These are phyloP conservation scores for Arachnomyces sp. DNA, from an alignment of 2,329 filamentous ascomycete genomes.

Conservation along the genomic window DNA sequence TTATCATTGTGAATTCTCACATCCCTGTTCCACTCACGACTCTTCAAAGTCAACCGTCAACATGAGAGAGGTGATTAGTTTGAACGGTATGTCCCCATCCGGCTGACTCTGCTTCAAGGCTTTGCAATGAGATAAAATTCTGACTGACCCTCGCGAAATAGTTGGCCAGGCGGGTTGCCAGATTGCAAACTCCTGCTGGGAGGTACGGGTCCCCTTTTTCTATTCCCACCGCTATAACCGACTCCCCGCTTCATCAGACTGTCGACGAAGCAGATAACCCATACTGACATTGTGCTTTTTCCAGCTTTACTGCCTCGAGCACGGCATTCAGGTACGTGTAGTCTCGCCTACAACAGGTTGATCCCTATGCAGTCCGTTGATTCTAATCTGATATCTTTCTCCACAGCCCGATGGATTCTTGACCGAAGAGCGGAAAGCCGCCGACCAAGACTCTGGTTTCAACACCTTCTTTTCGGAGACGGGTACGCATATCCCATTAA, in stretches of 20 bases:
- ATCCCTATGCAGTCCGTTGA: background rate
- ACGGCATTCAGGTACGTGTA: slow-evolving; percentile 86
- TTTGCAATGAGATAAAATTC: slow-evolving; percentile 27
- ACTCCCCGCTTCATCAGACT: background rate
- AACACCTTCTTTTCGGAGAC: slow-evolving; percentile 99
- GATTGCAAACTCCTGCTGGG: slow-evolving; percentile 99
- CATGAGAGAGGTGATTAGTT: slow-evolving; percentile 99
- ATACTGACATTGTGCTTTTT: slow-evolving; percentile 28
- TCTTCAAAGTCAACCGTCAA: slow-evolving; percentile 38
- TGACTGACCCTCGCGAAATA: slow-evolving; percentile 53
- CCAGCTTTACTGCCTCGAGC: slow-evolving; percentile 99
- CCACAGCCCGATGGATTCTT: slow-evolving; percentile 91
- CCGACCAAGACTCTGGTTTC: slow-evolving; percentile 92
- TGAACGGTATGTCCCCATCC: slow-evolving; percentile 70
- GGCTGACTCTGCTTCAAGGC: slow-evolving; percentile 5
- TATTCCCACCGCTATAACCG: too few relatives aligned
- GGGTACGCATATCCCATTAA: slow-evolving; percentile 52
- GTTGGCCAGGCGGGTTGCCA: slow-evolving; percentile 99
- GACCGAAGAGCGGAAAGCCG: slow-evolving; percentile 93
- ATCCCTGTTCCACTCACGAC: too few relatives aligned
- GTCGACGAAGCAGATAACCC: slow-evolving; percentile 22
- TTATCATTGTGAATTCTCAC: background rate
- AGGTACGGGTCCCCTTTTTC: slow-evolving; percentile 60
- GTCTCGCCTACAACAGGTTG: background rate
- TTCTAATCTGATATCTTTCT: slow-evolving; percentile 16